Percentiles rank a stretch among this genome's conserved stretches.
phyloP scores from a whole-genome alignment of 768 basidiomycete species.

The Leccinum pellstonianum region DNA sequence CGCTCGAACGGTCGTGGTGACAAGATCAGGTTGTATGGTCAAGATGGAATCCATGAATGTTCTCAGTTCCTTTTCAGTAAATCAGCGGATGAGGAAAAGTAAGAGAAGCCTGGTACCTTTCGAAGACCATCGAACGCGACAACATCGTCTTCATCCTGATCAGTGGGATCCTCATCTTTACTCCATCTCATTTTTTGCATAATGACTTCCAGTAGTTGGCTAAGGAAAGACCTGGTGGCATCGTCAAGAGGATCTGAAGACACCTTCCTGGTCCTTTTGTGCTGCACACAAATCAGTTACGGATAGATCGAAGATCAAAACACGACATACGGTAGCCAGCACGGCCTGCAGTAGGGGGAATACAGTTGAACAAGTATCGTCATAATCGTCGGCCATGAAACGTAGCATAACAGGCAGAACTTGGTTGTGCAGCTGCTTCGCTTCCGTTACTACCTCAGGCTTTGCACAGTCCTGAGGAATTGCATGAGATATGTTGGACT shows the following conservation, averaged over 20 bases:
- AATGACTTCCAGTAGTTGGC: slow-evolving; percentile 72
- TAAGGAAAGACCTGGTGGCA: slow-evolving; percentile 71
- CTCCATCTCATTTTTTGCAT: slow-evolving; percentile 92
- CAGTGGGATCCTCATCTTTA: slow-evolving; percentile 71
- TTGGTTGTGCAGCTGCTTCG: slow-evolving; percentile 59
- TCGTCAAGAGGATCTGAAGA: slow-evolving; percentile 63
- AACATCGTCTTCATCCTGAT: slow-evolving; percentile 86
- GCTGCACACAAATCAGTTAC: slow-evolving; percentile 45
- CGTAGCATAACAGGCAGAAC: slow-evolving; percentile 79
- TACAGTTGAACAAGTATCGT: slow-evolving; percentile 84
- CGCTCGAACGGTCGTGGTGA: slow-evolving; percentile 71
- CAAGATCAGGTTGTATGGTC: slow-evolving; percentile 81
- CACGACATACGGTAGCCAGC: slow-evolving; percentile 60
- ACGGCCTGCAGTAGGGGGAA: slow-evolving; percentile 78
- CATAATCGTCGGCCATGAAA: slow-evolving; percentile 87
- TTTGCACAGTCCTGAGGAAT: slow-evolving; percentile 53
- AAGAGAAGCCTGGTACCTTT: slow-evolving; percentile 51
- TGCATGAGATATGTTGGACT: slow-evolving; percentile 3
- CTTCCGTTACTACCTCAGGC: slow-evolving; percentile 62
- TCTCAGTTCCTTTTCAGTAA: slow-evolving; percentile 66
- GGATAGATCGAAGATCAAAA: not conserved
- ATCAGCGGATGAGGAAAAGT: slow-evolving; percentile 15
- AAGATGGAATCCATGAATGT: slow-evolving; percentile 85
- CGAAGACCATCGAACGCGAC: slow-evolving; percentile 82
- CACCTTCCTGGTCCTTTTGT: slow-evolving; percentile 70